Percentiles rank a stretch among this genome's conserved stretches.
Conservation (phyloP, 305 asterid species). For the Fraxinus platypoda region DNA sequence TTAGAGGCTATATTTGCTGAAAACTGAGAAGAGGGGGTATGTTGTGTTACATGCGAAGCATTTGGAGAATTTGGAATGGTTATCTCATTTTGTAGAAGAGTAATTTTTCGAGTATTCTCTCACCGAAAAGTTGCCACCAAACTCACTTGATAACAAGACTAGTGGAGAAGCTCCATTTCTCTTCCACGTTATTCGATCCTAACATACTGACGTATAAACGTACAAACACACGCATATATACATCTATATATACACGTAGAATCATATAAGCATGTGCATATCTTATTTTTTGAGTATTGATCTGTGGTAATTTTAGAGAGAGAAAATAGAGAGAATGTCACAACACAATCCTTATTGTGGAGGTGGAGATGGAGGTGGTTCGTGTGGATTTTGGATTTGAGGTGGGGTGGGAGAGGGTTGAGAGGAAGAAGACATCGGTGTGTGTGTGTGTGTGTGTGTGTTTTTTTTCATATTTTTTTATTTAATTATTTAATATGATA, state of each 20-base stretch:
- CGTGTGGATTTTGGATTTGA: too few relatives aligned
- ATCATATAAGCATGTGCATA: background rate
- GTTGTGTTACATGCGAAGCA: slow-evolving; percentile 48
- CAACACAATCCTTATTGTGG: background rate
- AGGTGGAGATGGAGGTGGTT: too few relatives aligned
- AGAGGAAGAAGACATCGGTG: too few relatives aligned
- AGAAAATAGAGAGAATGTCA: background rate
- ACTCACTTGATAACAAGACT: slow-evolving; percentile 19
- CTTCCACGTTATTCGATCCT: background rate
- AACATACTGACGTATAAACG: background rate
- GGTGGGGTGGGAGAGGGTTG: too few relatives aligned
- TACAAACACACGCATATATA: background rate
- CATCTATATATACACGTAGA: background rate
- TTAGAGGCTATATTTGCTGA: background rate
- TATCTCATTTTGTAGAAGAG: slow-evolving; percentile 73
- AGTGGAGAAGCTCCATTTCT: slow-evolving; percentile 23
- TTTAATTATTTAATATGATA: too few relatives aligned
- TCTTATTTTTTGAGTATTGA: background rate
- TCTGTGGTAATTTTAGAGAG: background rate
- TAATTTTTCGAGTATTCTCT: slow-evolving; percentile 51
- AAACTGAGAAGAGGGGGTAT: background rate
- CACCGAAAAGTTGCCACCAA: slow-evolving; percentile 28
- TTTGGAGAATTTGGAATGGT: slow-evolving; percentile 71
- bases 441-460: too few relatives aligned
- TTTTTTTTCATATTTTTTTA: too few relatives aligned